phyloP scores from a whole-genome alignment of 129 eudicot genomes.

The Ambrosia trifida region DNA sequence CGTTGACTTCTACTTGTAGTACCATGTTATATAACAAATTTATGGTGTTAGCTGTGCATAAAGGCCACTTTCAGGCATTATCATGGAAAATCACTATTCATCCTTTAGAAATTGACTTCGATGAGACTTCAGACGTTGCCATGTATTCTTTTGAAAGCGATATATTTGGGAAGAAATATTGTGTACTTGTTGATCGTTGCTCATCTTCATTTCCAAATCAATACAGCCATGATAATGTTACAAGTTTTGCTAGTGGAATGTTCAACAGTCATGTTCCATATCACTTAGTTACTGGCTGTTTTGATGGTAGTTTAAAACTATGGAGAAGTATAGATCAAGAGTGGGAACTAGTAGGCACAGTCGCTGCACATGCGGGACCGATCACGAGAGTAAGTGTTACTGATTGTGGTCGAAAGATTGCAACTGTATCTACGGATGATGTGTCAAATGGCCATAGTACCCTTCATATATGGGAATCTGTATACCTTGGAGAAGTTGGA shows the following conservation, averaged over 20 bases:
- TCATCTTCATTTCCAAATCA: constrained; percentile 66
- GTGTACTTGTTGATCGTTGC: constrained; percentile 43
- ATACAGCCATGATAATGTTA: constrained; percentile 40
- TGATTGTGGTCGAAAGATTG: constrained; percentile 74
- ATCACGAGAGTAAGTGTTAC: constrained; percentile 45
- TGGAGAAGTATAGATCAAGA: constrained; percentile 69
- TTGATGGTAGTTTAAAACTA: constrained; percentile 71
- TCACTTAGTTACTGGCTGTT: constrained; percentile 77
- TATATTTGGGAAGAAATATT: constrained; percentile 52
- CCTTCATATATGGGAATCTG: constrained; percentile 73
- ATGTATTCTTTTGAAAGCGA: constrained; percentile 44
- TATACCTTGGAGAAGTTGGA: constrained; percentile 59
- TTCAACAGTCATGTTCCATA: constrained; percentile 41
- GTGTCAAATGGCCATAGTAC: constrained; percentile 32
- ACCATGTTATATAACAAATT: constrained; percentile 39
- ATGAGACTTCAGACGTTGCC: constrained; percentile 26
- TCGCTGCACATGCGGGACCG: constrained; percentile 57
- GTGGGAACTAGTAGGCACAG: constrained; percentile 80
- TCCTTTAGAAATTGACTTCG: constrained; percentile 38
- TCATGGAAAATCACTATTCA: constrained; percentile 74
- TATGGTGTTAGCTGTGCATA: constrained; percentile 68
- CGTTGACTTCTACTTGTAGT: constrained; percentile 52
- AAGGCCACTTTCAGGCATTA: constrained; percentile 56
- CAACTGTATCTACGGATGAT: constrained; percentile 46
- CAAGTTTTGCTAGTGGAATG: constrained; percentile 55